Percentiles rank a stretch among this genome's conserved stretches.
These are phyloP conservation scores for Penicillium turbatum DNA, from an alignment of 495 filamentous ascomycete species.

Conservation along the genomic window DNA sequence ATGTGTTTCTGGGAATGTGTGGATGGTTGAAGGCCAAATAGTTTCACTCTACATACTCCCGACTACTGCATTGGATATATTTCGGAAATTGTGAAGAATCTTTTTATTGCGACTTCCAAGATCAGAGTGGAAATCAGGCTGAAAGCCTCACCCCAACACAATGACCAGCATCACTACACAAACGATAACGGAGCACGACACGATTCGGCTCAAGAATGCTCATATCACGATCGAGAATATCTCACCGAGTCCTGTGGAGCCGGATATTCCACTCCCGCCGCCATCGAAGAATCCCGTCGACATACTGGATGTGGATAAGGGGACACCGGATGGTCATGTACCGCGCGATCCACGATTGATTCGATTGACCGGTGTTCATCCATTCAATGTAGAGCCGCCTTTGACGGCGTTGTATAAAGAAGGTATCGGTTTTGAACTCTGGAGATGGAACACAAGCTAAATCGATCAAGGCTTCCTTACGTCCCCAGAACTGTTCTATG, in stretches of 20 bases:
- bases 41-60: too few species aligned
- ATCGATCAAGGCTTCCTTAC: conserved; percentile 66
- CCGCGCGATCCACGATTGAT: conserved; percentile 82
- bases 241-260: conserved; percentile 21
- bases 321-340: conserved; percentile 85
- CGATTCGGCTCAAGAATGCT: conserved; percentile 20
- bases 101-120: too few species aligned
- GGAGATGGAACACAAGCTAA: background rate
- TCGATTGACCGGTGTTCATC: conserved; percentile 84
- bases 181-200: conserved; percentile 10
- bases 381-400: conserved; percentile 91
- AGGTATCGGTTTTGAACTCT: conserved; percentile 33
- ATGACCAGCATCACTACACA: conserved; percentile 34
- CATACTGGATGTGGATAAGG: conserved; percentile 69
- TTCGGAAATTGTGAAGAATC: too few species aligned
- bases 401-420: conserved; percentile 76
- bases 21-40: too few species aligned
- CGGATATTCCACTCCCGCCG: conserved; percentile 67
- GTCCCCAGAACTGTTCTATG: conserved; percentile 88
- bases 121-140: background rate
- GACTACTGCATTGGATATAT: too few species aligned
- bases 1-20: too few species aligned
- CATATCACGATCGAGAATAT: conserved; percentile 30
- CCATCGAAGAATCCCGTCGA: conserved; percentile 55
- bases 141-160: background rate